Evolutionary conservation across 192 early-diverging fungal genomes (phyloP).

Genomic region (Dispira parvispora): DNA sequence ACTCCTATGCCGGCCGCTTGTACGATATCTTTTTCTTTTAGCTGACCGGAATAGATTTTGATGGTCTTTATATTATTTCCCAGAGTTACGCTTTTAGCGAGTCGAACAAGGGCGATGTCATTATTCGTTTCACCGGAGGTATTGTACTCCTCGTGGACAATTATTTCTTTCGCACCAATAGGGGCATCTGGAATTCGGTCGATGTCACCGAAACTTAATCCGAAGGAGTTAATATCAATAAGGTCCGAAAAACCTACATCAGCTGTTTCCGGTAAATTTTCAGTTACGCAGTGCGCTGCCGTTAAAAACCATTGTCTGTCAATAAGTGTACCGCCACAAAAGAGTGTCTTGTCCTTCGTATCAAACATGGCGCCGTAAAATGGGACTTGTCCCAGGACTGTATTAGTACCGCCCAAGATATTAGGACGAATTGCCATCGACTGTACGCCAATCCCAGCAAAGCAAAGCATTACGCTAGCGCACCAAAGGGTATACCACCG

Average conservation of each 20-base stretch:
- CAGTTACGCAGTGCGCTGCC: slow-evolving; percentile 31
- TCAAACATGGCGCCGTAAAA: slow-evolving; percentile 25
- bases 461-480: too few species aligned
- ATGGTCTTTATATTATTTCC: background rate
- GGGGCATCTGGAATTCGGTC: slow-evolving; percentile 7
- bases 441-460: too few species aligned
- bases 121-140: slow-evolving; percentile 20
- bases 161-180: slow-evolving; percentile 14
- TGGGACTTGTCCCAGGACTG: too few species aligned
- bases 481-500: too few species aligned
- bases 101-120: slow-evolving; percentile 27
- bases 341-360: slow-evolving; percentile 14
- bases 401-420: too few species aligned
- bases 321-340: slow-evolving; percentile 30
- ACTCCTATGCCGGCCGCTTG: slow-evolving; percentile 1
- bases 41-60: background rate
- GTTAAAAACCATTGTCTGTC: slow-evolving; percentile 23
- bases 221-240: background rate
- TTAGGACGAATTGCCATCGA: too few species aligned
- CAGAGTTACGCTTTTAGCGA: slow-evolving; percentile 4
- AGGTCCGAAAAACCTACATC: background rate
- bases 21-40: background rate
- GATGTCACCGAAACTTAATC: background rate
- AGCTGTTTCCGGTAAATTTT: too few species aligned
- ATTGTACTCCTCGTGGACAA: slow-evolving; percentile 27